phyloP scores from a whole-genome alignment of 768 basidiomycete species.

The Austroboletus festivus region DNA sequence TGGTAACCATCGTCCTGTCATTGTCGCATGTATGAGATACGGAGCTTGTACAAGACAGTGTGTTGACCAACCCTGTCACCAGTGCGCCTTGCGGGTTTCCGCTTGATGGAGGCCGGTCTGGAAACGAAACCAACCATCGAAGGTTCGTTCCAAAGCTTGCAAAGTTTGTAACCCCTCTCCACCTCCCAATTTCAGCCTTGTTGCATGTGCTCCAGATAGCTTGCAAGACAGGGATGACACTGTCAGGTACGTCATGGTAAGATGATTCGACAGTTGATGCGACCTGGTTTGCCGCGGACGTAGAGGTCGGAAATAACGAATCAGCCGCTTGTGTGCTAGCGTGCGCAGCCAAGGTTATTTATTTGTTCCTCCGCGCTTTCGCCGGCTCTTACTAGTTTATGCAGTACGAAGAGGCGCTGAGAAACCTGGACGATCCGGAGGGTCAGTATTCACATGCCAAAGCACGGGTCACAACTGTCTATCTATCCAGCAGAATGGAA shows the following conservation, averaged over 20 bases:
- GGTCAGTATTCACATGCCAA: constrained; percentile 55
- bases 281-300: constrained; percentile 20
- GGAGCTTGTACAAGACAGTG: constrained; percentile 16
- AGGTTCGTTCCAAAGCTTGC: constrained; percentile 47
- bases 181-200: constrained; percentile 49
- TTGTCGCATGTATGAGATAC: constrained; percentile 60
- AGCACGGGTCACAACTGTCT: constrained; percentile 66
- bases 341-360: constrained; percentile 70
- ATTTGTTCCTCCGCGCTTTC: constrained; percentile 14
- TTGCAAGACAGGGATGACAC: constrained; percentile 72
- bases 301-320: constrained; percentile 63
- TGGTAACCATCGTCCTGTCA: constrained; percentile 46
- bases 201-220: constrained; percentile 76
- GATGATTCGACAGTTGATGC: constrained; percentile 2
- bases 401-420: constrained; percentile 75
- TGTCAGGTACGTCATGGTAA: constrained; percentile 58
- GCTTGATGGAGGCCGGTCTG: constrained; percentile 78
- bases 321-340: constrained; percentile 64
- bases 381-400: constrained; percentile 21
- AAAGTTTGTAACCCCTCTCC: constrained; percentile 25
- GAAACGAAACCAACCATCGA: constrained; percentile 68
- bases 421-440: constrained; percentile 54
- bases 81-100: constrained; percentile 83
- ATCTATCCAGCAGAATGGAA: constrained; percentile 84
- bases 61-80: constrained; percentile 26